Conservation (phyloP, 371 early-diverging fungal genomes). For the Basidiobolus meristosporus region DNA sequence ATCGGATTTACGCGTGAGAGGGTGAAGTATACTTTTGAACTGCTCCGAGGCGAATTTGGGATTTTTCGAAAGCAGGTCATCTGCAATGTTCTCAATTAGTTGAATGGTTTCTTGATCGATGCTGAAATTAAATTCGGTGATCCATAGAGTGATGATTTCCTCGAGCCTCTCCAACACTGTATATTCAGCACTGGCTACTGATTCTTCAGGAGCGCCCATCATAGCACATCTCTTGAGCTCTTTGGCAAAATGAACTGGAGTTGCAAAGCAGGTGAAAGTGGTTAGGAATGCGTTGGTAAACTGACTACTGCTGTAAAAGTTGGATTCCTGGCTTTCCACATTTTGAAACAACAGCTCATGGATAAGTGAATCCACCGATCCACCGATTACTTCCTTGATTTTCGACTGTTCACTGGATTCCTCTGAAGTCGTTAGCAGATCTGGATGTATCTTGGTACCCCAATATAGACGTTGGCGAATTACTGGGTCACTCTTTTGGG, state of each 20-base stretch:
- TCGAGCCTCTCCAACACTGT: constrained; percentile 4
- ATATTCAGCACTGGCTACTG: too few species aligned
- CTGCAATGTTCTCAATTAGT: constrained; percentile 2
- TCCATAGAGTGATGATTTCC: not conserved
- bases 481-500: too few species aligned
- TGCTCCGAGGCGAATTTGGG: too few species aligned
- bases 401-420: too few species aligned
- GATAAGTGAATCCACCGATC: constrained; percentile 36
- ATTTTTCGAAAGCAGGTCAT: too few species aligned
- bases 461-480: too few species aligned
- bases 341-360: constrained; percentile 38
- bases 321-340: too few species aligned
- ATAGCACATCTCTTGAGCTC: constrained; percentile 24
- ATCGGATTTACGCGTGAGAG: too few species aligned
- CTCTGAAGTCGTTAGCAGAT: too few species aligned
- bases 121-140: constrained; percentile 1
- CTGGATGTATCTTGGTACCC: too few species aligned
- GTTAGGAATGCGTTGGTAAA: constrained; percentile 23
- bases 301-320: constrained; percentile 1
- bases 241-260: constrained; percentile 17
- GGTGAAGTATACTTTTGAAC: too few species aligned
- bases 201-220: too few species aligned
- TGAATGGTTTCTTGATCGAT: not conserved
- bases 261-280: constrained; percentile 34
- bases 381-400: constrained; percentile 28